A percentile compares a stretch with the other conserved stretches of the same genome.
Evolutionary conservation across 345 rosid genomes (phyloP).

Genomic region (Eucalyptus viminalis): DNA sequence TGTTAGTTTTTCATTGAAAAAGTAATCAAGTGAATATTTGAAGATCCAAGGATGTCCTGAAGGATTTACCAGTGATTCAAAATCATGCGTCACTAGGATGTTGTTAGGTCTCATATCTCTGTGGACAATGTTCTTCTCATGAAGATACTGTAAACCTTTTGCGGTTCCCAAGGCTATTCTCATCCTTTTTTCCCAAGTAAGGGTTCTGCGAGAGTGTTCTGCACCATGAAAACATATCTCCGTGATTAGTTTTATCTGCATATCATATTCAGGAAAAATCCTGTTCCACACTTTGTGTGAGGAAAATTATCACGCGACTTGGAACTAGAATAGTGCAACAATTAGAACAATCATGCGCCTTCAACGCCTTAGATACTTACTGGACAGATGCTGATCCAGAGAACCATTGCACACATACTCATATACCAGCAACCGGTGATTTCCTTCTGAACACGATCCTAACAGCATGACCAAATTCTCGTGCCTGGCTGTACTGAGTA

Average conservation of each 20-base stretch:
- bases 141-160: constrained; percentile 43
- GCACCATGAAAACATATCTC: constrained; percentile 1
- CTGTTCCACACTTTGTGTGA: not conserved
- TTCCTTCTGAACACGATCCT: constrained; percentile 55
- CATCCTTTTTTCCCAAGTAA: constrained; percentile 49
- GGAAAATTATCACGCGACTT: not conserved
- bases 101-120: constrained; percentile 60
- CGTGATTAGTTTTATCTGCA: not conserved
- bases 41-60: not conserved
- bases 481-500: constrained; percentile 46
- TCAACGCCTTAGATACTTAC: constrained; percentile 8
- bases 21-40: not conserved
- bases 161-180: constrained; percentile 54
- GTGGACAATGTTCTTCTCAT: constrained; percentile 43
- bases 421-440: constrained; percentile 43
- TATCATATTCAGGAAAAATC: not conserved
- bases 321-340: not conserved
- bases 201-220: constrained; percentile 29
- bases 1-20: not conserved
- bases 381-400: constrained; percentile 46
- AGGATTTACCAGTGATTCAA: constrained; percentile 35
- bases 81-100: constrained; percentile 57
- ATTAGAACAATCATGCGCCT: not conserved
- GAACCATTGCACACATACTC: constrained; percentile 55
- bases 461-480: constrained; percentile 49